phyloP scores from a whole-genome alignment of 768 basidiomycete genomes.

The Russula griseocarnosa region DNA sequence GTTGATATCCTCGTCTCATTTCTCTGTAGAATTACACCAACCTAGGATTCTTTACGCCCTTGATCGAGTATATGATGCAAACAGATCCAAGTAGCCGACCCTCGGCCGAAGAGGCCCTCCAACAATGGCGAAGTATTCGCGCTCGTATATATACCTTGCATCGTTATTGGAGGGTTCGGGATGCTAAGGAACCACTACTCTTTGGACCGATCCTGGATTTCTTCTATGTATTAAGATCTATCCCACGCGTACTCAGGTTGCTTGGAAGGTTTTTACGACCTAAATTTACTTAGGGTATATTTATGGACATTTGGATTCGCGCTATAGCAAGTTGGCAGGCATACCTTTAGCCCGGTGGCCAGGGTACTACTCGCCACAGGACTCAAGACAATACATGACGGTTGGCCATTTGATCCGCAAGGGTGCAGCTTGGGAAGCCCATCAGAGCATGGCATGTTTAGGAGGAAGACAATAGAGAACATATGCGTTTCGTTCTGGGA shows the following conservation, averaged over 20 bases:
- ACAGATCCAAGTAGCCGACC: neutral
- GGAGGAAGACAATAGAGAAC: no score
- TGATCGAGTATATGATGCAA: slow-evolving; percentile 11
- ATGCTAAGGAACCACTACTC: neutral
- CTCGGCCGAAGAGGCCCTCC: slow-evolving; percentile 4
- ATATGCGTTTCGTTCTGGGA: no score
- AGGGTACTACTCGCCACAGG: neutral
- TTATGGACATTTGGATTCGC: neutral
- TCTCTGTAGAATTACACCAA: slow-evolving; percentile 5
- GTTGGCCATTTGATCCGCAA: no score
- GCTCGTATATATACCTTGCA: neutral
- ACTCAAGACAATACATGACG: no score
- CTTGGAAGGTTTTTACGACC: neutral
- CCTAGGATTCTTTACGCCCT: neutral
- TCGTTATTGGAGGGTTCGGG: slow-evolving; percentile 11
- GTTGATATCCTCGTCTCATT: neutral
- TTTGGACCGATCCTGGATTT: neutral
- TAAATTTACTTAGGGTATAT: neutral
- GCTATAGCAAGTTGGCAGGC: no score
- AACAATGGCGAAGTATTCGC: slow-evolving; percentile 10
- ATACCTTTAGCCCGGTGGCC: no score
- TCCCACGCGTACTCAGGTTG: neutral
- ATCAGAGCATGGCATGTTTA: no score
- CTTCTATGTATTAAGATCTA: neutral
- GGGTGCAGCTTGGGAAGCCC: no score